Evolutionary conservation across 257 asterid species (phyloP), one percentile per base, ranked within the genome.

Genomic region (Ophiorrhiza pumila): DNA sequence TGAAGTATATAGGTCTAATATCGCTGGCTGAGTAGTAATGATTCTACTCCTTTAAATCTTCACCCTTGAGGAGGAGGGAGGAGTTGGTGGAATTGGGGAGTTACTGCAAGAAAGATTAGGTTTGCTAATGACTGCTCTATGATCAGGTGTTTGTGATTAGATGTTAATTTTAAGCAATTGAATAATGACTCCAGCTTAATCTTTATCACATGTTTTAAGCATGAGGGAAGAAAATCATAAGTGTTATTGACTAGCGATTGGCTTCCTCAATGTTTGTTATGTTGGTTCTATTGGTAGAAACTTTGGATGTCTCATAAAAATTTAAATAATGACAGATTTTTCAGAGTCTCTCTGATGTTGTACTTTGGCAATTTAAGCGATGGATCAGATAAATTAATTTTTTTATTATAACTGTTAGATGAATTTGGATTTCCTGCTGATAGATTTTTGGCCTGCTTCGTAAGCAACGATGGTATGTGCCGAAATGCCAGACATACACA

Each of bases 401-500:
- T 43, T 31, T 22, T 11, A 35, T 55, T 63, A 27, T 23, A 37
- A 69, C 55, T 27, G 12, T 64, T 20, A 15, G 72, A 66, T 42
- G 45, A 35, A 46, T 71, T 23, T 55, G 32, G 52, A 67, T 47
- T 70, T 75, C 68, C 47, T 77, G 61, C 69, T 72, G 22, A 73
- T 73, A 94, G 97, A 91, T 94, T 81, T 91, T 94, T 32, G 80
- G 79, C 63, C 97, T 94, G 79, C 91, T 94, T 27, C 95, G 96
- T 43, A 84, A 83, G 86, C 97, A 94, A 65, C 90, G 75, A 4
- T 91, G 97, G 99, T 94, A 94, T 60, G 85, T 84, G 80, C 90
- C 97, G 32, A 83, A 89, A 83, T 55, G 84, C 61, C 91, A 82
- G 78, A 87, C 97, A 22, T 94, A 91, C 79, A 72, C 93, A 12